Percentiles rank a stretch among this genome's conserved stretches.
phyloP scores from a whole-genome alignment of 2,329 filamentous ascomycete genomes.

The Aspergillus novofumigatus region DNA sequence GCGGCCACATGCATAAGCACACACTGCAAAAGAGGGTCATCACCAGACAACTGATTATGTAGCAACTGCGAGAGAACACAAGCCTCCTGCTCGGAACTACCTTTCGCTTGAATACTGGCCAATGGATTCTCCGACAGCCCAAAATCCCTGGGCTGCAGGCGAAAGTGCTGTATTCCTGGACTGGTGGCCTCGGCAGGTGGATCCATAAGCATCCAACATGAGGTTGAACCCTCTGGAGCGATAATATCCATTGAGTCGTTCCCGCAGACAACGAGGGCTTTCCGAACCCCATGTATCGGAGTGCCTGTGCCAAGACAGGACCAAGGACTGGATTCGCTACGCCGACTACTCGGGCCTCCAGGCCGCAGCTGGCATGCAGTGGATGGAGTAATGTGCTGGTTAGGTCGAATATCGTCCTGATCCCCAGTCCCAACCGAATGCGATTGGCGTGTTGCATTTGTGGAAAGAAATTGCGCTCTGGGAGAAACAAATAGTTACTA shows the following conservation, averaged over 20 bases:
- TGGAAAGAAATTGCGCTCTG: background rate
- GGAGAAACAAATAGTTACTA: background rate
- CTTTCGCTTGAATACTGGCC: background rate
- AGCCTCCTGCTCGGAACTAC: background rate
- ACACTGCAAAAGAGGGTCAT: too few species aligned
- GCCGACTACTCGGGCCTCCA: background rate
- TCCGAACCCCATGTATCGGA: background rate
- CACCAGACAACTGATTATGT: too few species aligned
- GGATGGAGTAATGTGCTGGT: background rate
- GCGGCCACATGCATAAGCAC: too few species aligned
- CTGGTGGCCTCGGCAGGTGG: too few species aligned
- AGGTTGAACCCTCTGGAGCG: background rate
- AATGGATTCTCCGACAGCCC: background rate
- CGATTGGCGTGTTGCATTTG: background rate
- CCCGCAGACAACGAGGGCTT: background rate
- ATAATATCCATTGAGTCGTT: background rate
- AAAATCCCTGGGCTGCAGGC: background rate
- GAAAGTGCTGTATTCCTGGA: background rate
- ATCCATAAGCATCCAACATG: background rate
- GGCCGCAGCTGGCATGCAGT: background rate
- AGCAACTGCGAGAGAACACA: too few species aligned
- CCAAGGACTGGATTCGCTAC: background rate
- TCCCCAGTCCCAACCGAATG: background rate
- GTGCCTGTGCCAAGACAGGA: background rate
- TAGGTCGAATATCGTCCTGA: background rate